Evolutionary conservation across 192 early-diverging fungal species (phyloP).

Genomic region (Linnemannia exigua): DNA sequence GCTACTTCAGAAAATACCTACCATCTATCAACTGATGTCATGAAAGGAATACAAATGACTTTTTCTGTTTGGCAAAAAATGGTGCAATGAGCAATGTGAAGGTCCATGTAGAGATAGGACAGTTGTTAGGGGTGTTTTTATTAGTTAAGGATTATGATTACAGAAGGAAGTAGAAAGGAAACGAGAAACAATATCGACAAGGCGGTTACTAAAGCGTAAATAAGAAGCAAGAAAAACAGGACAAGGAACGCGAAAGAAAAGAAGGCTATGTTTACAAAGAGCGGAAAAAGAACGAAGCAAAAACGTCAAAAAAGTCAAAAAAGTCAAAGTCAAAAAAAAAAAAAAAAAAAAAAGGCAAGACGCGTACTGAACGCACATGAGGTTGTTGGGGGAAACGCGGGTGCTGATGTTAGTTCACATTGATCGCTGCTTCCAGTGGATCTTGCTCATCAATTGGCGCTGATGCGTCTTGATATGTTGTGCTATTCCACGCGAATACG

Average conservation of each 20-base stretch:
- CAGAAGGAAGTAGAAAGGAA: too few species aligned
- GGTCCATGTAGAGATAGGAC: too few species aligned
- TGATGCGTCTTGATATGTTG: constrained; percentile 59
- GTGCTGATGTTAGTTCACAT: not conserved
- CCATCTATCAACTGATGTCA: too few species aligned
- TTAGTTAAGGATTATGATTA: too few species aligned
- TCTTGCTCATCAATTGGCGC: constrained; percentile 46
- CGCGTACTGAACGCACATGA: not conserved
- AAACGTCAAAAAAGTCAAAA: not conserved
- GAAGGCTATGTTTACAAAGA: not conserved
- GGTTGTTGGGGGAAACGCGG: not conserved
- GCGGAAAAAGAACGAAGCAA: not conserved
- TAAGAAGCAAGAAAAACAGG: too few species aligned
- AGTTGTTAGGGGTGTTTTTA: too few species aligned
- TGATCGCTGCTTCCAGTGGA: constrained; percentile 39
- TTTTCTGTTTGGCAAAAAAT: too few species aligned
- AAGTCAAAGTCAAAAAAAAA: not conserved
- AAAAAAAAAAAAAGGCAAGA: not conserved
- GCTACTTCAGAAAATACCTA: too few species aligned
- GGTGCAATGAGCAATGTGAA: too few species aligned
- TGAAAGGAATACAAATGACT: too few species aligned
- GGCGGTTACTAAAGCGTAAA: too few species aligned
- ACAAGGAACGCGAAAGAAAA: not conserved
- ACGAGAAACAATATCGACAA: too few species aligned
- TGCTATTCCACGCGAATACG: constrained; percentile 13